phyloP scores from a whole-genome alignment of 2,329 filamentous ascomycete genomes.

The Scleromitrula shiraiana region DNA sequence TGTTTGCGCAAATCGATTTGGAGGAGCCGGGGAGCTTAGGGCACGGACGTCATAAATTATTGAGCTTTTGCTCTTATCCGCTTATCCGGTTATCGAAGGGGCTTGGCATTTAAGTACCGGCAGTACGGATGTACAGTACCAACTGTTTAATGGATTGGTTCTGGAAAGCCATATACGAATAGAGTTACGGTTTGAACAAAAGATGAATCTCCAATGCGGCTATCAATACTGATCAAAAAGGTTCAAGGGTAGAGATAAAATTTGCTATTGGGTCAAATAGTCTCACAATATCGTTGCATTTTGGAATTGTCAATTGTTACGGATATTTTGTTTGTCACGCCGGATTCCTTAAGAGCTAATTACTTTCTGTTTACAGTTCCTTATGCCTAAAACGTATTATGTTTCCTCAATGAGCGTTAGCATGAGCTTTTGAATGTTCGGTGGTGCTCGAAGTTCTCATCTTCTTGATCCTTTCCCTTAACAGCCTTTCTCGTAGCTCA shows the following conservation, averaged over 20 bases:
- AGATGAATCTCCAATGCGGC: no score
- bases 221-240: no score
- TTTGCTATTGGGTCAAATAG: no score
- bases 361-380: not conserved
- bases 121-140: no score
- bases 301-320: conserved; percentile 4
- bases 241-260: no score
- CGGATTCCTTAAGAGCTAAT: not conserved
- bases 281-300: no score
- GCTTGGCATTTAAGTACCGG: not conserved
- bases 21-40: not conserved
- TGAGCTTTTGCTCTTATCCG: conserved; percentile 3
- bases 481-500: conserved; percentile 41
- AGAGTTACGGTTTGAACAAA: no score
- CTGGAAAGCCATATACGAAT: not conserved
- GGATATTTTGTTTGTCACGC: conserved; percentile 2
- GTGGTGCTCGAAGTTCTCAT: conserved; percentile 42
- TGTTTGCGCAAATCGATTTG: not conserved
- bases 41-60: not conserved
- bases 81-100: conserved; percentile 1
- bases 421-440: conserved; percentile 33
- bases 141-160: not conserved
- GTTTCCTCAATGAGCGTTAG: conserved; percentile 38
- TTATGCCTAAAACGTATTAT: conserved; percentile 1
- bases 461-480: conserved; percentile 48